phyloP scores from a whole-genome alignment of 2,329 filamentous ascomycete species.

The Neurospora sp. region DNA sequence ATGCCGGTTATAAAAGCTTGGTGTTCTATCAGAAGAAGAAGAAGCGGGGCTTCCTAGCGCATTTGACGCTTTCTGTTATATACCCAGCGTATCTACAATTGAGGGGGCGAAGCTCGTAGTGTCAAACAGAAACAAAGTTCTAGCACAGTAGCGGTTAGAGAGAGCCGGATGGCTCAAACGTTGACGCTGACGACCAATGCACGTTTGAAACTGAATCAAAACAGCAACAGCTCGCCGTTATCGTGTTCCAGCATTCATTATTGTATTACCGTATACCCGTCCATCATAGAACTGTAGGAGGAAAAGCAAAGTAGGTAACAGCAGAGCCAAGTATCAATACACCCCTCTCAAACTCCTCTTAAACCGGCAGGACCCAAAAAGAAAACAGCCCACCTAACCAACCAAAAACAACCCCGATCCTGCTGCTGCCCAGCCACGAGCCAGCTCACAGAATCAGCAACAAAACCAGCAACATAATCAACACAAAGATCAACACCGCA shows the following conservation, averaged over 20 bases:
- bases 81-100: neutral
- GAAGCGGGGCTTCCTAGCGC: neutral
- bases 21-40: neutral
- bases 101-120: neutral
- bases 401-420: neutral
- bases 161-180: neutral
- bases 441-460: slow-evolving; percentile 48
- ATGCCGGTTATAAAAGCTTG: neutral
- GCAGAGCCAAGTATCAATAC: neutral
- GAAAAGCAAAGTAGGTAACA: neutral
- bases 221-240: neutral
- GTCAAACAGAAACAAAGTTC: neutral
- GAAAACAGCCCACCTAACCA: neutral
- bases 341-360: neutral
- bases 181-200: neutral
- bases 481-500: slow-evolving; percentile 72
- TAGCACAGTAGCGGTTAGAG: neutral
- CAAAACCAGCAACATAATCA: slow-evolving; percentile 78
- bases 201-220: neutral
- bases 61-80: neutral
- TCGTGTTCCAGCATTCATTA: neutral
- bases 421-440: neutral
- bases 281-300: neutral
- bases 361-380: neutral
- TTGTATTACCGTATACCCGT: neutral